Evolutionary conservation across 2,329 filamentous ascomycete species (phyloP).

Genomic region (Talaromyces sp.): DNA sequence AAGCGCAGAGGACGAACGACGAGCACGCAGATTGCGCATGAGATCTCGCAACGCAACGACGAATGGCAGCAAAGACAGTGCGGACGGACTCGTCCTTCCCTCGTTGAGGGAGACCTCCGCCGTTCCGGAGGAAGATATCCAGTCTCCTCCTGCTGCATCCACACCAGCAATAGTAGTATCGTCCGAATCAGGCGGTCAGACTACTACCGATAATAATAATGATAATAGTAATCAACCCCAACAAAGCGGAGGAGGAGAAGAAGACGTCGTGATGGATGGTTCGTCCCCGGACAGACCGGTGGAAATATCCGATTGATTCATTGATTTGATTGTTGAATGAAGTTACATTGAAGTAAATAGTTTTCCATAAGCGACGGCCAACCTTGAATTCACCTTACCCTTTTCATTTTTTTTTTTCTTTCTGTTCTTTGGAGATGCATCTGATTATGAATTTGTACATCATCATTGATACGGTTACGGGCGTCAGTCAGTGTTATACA

Average conservation of each 20-base stretch:
- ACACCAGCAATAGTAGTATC: conserved; percentile 40
- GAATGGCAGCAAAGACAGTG: conserved; percentile 39
- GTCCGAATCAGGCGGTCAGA: conserved; percentile 20
- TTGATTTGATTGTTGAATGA: not conserved
- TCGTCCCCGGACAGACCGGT: conserved; percentile 19
- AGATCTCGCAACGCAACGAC: conserved; percentile 60
- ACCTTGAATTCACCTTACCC: not conserved
- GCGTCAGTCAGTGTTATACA: not conserved
- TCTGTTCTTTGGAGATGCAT: not conserved
- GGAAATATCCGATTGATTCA: conserved; percentile 21
- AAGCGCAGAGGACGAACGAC: conserved; percentile 75
- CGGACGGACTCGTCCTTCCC: conserved; percentile 33
- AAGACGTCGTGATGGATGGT: conserved; percentile 9
- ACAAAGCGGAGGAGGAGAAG: not conserved
- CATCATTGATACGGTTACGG: not conserved
- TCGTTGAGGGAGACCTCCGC: conserved; percentile 37
- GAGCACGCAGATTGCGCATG: conserved; percentile 58
- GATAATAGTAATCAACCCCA: not conserved
- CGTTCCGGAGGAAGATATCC: conserved; percentile 25
- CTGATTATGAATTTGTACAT: not conserved
- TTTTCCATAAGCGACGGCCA: not conserved
- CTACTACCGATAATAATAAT: conserved; percentile 7
- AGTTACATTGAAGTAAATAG: conserved; percentile 6
- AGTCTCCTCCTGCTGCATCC: conserved; percentile 27
- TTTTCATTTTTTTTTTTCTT: not conserved